Evolutionary conservation across 345 rosid genomes (phyloP), one percentile per base, ranked within the genome.

Genomic region (Viola odorata): DNA sequence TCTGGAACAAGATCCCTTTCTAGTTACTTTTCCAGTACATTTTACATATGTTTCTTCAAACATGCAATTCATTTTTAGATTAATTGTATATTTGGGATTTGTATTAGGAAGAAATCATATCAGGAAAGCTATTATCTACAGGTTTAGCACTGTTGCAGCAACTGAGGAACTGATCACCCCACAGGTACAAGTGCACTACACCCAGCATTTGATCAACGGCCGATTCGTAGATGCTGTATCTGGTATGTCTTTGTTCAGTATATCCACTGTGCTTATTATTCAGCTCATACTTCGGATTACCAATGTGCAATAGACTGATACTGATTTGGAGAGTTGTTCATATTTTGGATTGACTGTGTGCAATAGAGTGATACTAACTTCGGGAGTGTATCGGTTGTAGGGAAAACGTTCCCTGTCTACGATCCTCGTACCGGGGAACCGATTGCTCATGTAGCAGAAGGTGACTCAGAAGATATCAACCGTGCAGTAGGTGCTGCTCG

Each of bases 401-500:
- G 91, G n/a, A 83, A 75, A 80, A 90, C 97, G 9, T 90, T 94
- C 55, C 84, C 90, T 4, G 85, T 92, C 4, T 60, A 77, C 64
- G 97, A 94, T 64, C 99, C 99, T 5, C 85, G 95, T 37, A 86
- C 90, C 1, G 99, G 90, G 37, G 82, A 86, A 57, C 87, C 84
- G 62, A 87, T 89, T 82, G 85, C 96, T 44, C 67, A 84, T 45
- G 88, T 92, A 13, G 96, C 97, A 57, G 98, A 92, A 83, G 98
- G 94, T 0, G 97, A 87, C 71, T 78, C 77, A 13, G 97, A 87
- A 79, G 99, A 92, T 75, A 66, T 92, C 50, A 63, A 92, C 60
- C 73, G 84, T 15, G 97, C 97, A 0, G 99, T 92, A 14, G 65
- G 77, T 60, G 91, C 97, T 77, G 98, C 98, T 70, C 89, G 96